A percentile compares a stretch with the other conserved stretches of the same genome.
Evolutionary conservation across 2,329 filamentous ascomycete species (phyloP).

Genomic region (Orbilia ellipsospora): DNA sequence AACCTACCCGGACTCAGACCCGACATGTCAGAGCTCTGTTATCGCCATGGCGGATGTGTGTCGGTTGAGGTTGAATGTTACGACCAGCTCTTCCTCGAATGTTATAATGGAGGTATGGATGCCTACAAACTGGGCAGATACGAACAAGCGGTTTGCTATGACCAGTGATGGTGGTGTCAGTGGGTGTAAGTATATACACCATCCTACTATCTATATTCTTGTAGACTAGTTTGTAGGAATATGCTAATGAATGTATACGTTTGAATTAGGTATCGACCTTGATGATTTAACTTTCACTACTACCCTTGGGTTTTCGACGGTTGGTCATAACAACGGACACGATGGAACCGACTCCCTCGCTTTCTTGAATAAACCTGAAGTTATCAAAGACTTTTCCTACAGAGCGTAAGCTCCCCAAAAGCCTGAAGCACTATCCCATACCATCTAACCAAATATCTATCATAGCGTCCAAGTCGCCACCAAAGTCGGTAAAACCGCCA

Average conservation of each 20-base stretch:
- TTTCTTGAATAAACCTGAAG: constrained; percentile 44
- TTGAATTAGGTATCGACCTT: constrained; percentile 3
- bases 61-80: constrained; percentile 36
- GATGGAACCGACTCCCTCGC: constrained; percentile 19
- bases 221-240: not conserved
- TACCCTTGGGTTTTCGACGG: constrained; percentile 42
- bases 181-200: constrained; percentile 25
- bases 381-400: constrained; percentile 50
- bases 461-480: constrained; percentile 16
- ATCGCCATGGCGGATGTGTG: constrained; percentile 31
- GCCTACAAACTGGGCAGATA: constrained; percentile 40
- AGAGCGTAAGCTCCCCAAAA: constrained; percentile 26
- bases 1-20: constrained; percentile 14
- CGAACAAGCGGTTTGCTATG: constrained; percentile 37
- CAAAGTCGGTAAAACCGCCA: constrained; percentile 26
- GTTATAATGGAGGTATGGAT: constrained; percentile 51
- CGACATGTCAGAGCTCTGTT: constrained; percentile 15
- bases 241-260: not conserved
- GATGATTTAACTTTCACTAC: constrained; percentile 31
- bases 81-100: constrained; percentile 38
- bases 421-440: not conserved
- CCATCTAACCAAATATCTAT: not conserved
- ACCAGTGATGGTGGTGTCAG: constrained; percentile 30
- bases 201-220: not conserved
- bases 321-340: constrained; percentile 53